Conservation (phyloP, 1,139 yeast species). For the Geotrichum fermentans region DNA sequence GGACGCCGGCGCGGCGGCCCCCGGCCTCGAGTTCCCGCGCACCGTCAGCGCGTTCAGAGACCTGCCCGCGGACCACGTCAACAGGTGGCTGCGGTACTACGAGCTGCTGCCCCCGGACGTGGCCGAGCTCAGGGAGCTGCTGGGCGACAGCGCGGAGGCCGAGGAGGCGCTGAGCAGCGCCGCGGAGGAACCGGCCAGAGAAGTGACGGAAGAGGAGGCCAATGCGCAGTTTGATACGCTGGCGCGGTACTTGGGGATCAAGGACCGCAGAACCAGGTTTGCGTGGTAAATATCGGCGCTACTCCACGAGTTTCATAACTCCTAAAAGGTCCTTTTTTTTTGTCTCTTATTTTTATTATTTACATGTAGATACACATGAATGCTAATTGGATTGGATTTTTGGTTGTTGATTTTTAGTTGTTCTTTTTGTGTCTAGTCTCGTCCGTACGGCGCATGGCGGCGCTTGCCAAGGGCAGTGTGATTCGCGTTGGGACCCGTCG, state of each 20-base stretch:
- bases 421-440: neutral
- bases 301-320: neutral
- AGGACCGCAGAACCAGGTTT: conserved; percentile 48
- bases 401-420: neutral
- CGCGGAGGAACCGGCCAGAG: conserved; percentile 30
- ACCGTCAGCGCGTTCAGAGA: conserved; percentile 51
- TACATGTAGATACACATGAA: neutral
- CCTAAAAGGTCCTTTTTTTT: too few relatives aligned
- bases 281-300: conserved; percentile 50
- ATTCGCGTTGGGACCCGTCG: conserved; percentile 4
- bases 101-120: conserved; percentile 42
- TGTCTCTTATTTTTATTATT: neutral
- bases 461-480: conserved; percentile 11
- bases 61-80: conserved; percentile 44
- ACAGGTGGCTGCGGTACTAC: conserved; percentile 60
- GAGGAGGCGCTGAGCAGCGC: conserved; percentile 25
- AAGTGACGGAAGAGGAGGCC: conserved; percentile 42
- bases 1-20: conserved; percentile 11
- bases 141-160: conserved; percentile 28
- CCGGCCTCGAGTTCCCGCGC: conserved; percentile 47
- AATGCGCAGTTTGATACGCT: conserved; percentile 56
- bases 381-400: too few relatives aligned
- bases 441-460: conserved; percentile 8
- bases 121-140: conserved; percentile 30
- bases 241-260: conserved; percentile 63